Percentiles rank a stretch among this genome's conserved stretches.
These are phyloP conservation scores for Drechslera avenae DNA, from an alignment of 2,329 filamentous ascomycete genomes.

Conservation along the genomic window DNA sequence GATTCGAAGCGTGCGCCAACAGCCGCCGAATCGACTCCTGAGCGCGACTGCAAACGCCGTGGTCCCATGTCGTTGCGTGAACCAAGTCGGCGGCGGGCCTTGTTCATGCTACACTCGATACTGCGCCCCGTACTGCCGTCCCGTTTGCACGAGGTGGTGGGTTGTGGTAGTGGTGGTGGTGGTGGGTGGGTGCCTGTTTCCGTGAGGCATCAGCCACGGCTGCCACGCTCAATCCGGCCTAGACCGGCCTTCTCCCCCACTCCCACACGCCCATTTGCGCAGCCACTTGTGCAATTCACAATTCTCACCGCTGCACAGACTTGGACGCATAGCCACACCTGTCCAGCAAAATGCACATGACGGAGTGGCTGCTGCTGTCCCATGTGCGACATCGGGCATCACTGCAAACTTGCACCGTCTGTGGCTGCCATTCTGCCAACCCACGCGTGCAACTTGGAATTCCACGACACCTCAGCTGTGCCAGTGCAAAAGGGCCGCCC, in stretches of 20 bases:
- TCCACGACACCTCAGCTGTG: conserved; percentile 3
- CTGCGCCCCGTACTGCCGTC: conserved; percentile 25
- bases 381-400: conserved; percentile 11
- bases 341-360: conserved; percentile 15
- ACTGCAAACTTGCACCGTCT: conserved; percentile 6
- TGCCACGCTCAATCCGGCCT: conserved; percentile 24
- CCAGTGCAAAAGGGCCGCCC: conserved; percentile 2
- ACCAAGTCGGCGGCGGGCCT: conserved; percentile 19
- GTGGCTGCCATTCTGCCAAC: conserved; percentile 9
- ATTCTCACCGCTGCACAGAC: conserved; percentile 29
- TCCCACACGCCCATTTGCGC: conserved; percentile 24
- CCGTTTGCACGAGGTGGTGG: conserved; percentile 27
- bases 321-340: conserved; percentile 31
- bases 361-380: conserved; percentile 17
- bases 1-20: conserved; percentile 25
- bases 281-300: conserved; percentile 10
- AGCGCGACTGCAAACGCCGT: conserved; percentile 26
- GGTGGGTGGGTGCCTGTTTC: conserved; percentile 26
- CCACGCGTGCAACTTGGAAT: conserved; percentile 13
- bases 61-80: conserved; percentile 16
- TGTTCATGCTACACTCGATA: conserved; percentile 18
- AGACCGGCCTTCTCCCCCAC: conserved; percentile 14
- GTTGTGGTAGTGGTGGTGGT: conserved; percentile 14
- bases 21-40: conserved; percentile 31
- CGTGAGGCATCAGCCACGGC: conserved; percentile 20